A percentile compares a stretch with the other conserved stretches of the same genome.
Evolutionary conservation across 2,329 filamentous ascomycete genomes (phyloP).

Genomic region (Rutstroemia sp.): DNA sequence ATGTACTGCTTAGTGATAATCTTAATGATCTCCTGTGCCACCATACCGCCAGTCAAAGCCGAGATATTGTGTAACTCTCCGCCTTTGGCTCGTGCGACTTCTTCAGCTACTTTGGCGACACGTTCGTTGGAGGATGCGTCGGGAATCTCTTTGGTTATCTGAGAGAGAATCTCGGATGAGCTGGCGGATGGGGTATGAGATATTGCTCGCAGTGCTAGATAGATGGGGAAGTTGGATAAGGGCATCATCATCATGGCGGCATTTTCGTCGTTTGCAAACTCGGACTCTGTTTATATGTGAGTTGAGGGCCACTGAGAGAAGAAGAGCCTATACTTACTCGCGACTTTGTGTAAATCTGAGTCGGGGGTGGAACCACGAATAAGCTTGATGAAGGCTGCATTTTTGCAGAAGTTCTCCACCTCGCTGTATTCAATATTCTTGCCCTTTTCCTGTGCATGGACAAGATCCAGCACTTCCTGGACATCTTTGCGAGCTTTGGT

Average conservation of each 20-base stretch:
- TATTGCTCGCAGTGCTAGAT: constrained; percentile 55
- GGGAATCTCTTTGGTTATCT: constrained; percentile 37
- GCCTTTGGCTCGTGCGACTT: constrained; percentile 69
- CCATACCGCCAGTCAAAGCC: constrained; percentile 79
- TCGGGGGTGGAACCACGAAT: constrained; percentile 43
- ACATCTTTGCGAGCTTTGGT: constrained; percentile 73
- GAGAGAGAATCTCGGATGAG: constrained; percentile 46
- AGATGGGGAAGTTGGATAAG: constrained; percentile 59
- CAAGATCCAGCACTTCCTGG: constrained; percentile 61
- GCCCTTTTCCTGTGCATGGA: constrained; percentile 45
- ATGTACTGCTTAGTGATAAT: constrained; percentile 68
- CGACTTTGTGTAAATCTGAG: constrained; percentile 18
- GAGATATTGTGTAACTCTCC: constrained; percentile 91
- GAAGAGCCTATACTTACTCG: constrained; percentile 18
- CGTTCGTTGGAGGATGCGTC: constrained; percentile 43
- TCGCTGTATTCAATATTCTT: constrained; percentile 58
- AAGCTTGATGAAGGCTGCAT: constrained; percentile 85
- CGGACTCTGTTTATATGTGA: constrained; percentile 38
- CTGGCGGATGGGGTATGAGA: constrained; percentile 38
- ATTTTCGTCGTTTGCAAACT: constrained; percentile 47
- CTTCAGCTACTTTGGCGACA: constrained; percentile 49
- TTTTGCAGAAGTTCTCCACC: constrained; percentile 90
- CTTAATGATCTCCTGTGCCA: constrained; percentile 97
- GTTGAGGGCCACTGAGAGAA: constrained; percentile 8
- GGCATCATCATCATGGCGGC: constrained; percentile 32